Conservation (phyloP, 23 red algal genomes). For the Gracilaria gracilis region DNA sequence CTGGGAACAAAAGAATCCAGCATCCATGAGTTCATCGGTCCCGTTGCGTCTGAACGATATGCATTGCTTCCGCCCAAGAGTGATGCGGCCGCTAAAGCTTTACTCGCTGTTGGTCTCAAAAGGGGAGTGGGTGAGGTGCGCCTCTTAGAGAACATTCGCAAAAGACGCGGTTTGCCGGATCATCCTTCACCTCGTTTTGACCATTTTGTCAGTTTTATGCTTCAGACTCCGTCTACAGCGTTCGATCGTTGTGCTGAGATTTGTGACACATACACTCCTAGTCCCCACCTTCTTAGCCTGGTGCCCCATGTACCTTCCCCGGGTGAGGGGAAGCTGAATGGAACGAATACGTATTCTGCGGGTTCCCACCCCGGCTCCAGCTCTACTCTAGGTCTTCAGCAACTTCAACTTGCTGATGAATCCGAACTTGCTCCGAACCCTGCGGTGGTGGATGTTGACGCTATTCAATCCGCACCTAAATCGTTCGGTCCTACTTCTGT, state of each 20-base stretch:
- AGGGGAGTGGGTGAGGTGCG: conserved; percentile 33
- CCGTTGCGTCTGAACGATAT: conserved; percentile 41
- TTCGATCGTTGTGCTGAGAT: not conserved
- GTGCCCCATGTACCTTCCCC: not conserved
- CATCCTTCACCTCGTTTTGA: conserved; percentile 12
- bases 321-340: not conserved
- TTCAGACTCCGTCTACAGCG: not conserved
- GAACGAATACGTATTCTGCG: not conserved
- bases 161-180: not conserved
- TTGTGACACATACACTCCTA: not conserved
- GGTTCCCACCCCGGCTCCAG: not conserved
- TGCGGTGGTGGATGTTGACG: not conserved
- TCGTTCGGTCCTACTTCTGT: not conserved
- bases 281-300: not conserved
- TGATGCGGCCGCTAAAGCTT: conserved; percentile 42
- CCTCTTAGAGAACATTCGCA: conserved; percentile 35
- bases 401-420: not conserved
- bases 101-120: conserved; percentile 24
- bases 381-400: not conserved
- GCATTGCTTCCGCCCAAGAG: conserved; percentile 29
- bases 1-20: not conserved
- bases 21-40: conserved; percentile 43
- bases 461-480: not conserved
- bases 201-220: conserved; percentile 4
- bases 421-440: not conserved